phyloP scores from a whole-genome alignment of 2,329 filamentous ascomycete genomes.

The Gaeumannomyces tritici region DNA sequence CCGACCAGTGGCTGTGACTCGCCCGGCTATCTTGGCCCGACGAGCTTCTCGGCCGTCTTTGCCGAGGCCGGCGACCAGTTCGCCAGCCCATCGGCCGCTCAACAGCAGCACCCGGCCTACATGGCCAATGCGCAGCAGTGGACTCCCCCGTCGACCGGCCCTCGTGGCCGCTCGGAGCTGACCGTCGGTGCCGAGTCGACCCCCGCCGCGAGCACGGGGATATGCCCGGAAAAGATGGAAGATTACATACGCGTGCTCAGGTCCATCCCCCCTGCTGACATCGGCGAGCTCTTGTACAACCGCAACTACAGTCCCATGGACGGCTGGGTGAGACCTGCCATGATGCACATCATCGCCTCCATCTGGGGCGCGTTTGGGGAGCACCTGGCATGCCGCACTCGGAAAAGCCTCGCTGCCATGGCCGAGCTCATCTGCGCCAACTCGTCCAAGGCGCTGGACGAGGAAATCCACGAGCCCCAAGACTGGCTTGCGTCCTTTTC shows the following conservation, averaged over 20 bases:
- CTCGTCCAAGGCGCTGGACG: not conserved
- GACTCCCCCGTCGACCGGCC: not conserved
- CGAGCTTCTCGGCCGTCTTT: slow-evolving; percentile 6
- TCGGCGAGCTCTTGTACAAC: not conserved
- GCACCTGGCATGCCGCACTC: not conserved
- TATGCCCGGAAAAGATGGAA: not conserved
- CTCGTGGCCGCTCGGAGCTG: not conserved
- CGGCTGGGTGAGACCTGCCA: not conserved
- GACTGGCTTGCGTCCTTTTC: slow-evolving; percentile 4
- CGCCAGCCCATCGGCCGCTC: not conserved
- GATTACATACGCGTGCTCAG: not conserved
- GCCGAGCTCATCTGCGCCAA: slow-evolving; percentile 2
- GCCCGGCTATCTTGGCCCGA: slow-evolving; percentile 4
- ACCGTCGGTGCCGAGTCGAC: not conserved
- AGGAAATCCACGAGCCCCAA: slow-evolving; percentile 1
- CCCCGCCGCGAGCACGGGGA: not conserved
- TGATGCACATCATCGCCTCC: not conserved
- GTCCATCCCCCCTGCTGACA: not conserved
- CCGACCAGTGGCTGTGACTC: not conserved
- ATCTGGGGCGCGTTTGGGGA: not conserved
- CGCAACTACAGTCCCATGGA: slow-evolving; percentile 2
- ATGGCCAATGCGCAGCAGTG: not conserved
- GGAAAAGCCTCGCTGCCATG: not conserved
- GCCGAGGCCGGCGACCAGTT: slow-evolving; percentile 1
- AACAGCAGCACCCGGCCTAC: not conserved